Base-by-base conservation (phyloP, 345 rosid species). In the Atalantia buxifolia region DNA sequence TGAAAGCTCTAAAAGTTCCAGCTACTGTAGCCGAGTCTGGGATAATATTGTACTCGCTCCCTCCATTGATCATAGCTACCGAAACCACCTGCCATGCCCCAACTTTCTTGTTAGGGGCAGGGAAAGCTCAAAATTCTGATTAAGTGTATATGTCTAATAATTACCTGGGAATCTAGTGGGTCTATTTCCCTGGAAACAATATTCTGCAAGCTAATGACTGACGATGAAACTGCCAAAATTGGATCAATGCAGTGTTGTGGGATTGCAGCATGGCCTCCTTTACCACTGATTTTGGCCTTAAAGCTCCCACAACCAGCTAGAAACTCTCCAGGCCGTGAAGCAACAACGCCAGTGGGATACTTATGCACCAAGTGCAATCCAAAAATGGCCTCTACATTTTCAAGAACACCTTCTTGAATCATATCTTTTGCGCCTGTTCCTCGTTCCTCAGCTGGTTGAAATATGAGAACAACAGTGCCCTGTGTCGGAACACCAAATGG, bases 261-360 rank as follows among this genome's bases (percentile, higher is more conserved):
- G 48, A 61, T 50, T 2, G 90, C 92, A 1, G 89, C 92, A 38
- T 89, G 92, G 22, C 92, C 92, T 5, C 90, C 89, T 84, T 83
- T 88, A 0, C 95, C 92, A 6, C 57, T 79, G 33, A 91, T 88
- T 63, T 75, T 85, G 13, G 91, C 93, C 69, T 82, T 83, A 80
- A 91, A 91, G 80, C 89, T 79, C 10, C 93, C 93, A 76, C 92
- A 87, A 2, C 95, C 95, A 0, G 93, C 95, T 42, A 91, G 87
- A 77, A 91, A 86, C 35, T 81, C 89, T 38, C 88, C 86, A 14
- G 95, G 89, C 69, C 92, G 81, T 0, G 91, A 81, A 3, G 87
- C 84, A 28, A 83, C 90, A 38, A 83, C 86, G 3, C 93, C 92
- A 1, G 57, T 42, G 1, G 88, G 81, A 78, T 83, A 88, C 25